These are phyloP conservation scores for Trametes villosa DNA, from an alignment of 768 basidiomycete species.

Conservation along the genomic window DNA sequence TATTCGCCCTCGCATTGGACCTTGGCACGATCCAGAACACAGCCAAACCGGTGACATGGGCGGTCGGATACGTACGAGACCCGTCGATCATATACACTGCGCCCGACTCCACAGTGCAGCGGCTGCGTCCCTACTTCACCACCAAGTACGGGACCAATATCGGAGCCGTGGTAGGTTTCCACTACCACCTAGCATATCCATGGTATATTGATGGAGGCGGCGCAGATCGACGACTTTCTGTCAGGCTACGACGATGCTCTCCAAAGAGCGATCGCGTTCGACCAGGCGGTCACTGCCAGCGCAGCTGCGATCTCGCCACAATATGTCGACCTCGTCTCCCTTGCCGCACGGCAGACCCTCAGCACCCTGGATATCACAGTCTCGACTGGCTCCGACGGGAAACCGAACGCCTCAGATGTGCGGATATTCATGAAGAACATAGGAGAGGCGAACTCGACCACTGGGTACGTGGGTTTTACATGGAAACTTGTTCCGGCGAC, in stretches of 20 bases:
- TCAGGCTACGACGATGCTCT: constrained; percentile 25
- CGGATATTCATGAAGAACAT: constrained; percentile 28
- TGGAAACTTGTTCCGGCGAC: too few relatives aligned
- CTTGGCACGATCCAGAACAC: constrained; percentile 30
- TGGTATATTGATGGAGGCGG: too few relatives aligned
- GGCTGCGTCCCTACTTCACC: constrained; percentile 26
- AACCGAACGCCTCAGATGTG: constrained; percentile 31
- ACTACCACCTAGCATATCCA: too few relatives aligned
- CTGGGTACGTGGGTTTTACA: too few relatives aligned
- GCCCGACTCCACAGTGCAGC: constrained; percentile 11
- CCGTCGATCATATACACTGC: constrained; percentile 30
- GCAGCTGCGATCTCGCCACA: constrained; percentile 27
- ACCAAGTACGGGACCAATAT: constrained; percentile 7
- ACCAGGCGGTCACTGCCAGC: constrained; percentile 27
- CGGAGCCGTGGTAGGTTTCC: not conserved
- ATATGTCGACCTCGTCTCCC: constrained; percentile 31
- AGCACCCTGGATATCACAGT: constrained; percentile 35
- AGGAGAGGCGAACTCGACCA: not conserved
- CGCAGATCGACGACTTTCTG: constrained; percentile 29
- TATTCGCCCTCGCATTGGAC: constrained; percentile 33
- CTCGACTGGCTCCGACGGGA: constrained; percentile 15
- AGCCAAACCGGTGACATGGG: constrained; percentile 29
- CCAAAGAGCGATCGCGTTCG: constrained; percentile 22
- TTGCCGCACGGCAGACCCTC: constrained; percentile 33
- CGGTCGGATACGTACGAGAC: constrained; percentile 34